These are phyloP conservation scores for Phytophthora fragariaefolia DNA, from an alignment of 352 stramenopile species.

Conservation along the genomic window DNA sequence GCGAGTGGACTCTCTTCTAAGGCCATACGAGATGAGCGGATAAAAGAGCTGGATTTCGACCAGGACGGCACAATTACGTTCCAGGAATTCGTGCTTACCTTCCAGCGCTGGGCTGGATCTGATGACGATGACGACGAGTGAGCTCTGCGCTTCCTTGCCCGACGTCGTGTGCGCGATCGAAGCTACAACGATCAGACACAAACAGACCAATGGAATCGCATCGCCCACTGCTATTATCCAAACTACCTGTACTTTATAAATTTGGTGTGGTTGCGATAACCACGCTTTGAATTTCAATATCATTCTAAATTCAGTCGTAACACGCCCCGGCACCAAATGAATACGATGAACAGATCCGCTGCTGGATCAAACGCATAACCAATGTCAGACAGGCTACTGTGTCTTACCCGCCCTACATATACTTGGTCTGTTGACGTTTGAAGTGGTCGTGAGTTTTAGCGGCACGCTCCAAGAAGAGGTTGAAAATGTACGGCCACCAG, in stretches of 20 bases:
- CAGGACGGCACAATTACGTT: slow-evolving; percentile 91
- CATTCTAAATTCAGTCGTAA: slow-evolving; percentile 22
- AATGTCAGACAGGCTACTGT: background rate
- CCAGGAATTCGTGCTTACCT: slow-evolving; percentile 90
- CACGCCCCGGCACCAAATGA: slow-evolving; percentile 28
- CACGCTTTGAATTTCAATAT: slow-evolving; percentile 29
- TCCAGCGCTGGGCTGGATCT: slow-evolving; percentile 85
- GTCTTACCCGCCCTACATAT: slow-evolving; percentile 27
- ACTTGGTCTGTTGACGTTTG: slow-evolving; percentile 45
- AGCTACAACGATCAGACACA: slow-evolving; percentile 4
- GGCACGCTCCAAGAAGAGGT: slow-evolving; percentile 69
- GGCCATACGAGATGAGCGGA: slow-evolving; percentile 71
- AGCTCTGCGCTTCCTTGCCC: background rate
- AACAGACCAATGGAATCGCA: slow-evolving; percentile 7
- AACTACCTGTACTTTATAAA: slow-evolving; percentile 33
- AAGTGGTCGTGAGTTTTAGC: slow-evolving; percentile 65
- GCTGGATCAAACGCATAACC: slow-evolving; percentile 4
- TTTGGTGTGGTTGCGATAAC: slow-evolving; percentile 25
- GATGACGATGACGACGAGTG: slow-evolving; percentile 45
- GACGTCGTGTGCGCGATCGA: background rate
- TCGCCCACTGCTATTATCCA: background rate
- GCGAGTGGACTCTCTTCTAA: slow-evolving; percentile 66
- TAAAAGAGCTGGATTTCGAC: slow-evolving; percentile 90
- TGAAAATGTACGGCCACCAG: slow-evolving; percentile 88
- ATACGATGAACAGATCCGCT: slow-evolving; percentile 11